phyloP scores from a whole-genome alignment of 2,329 filamentous ascomycete genomes.

The Fusarium caatingaense region DNA sequence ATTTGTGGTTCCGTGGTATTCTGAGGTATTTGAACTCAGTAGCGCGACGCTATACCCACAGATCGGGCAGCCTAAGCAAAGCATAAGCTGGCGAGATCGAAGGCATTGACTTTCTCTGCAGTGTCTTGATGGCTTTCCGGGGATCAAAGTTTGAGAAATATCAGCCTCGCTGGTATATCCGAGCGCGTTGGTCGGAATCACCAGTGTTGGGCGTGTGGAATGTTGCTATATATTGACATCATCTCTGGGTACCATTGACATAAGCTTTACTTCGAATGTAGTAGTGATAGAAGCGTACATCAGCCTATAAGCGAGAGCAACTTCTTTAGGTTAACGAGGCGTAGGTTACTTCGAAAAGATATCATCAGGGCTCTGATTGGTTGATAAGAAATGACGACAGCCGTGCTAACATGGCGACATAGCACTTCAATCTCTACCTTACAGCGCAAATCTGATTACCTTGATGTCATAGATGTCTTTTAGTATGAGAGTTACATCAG shows the following conservation, averaged over 20 bases:
- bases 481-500: background rate
- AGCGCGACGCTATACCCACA: background rate
- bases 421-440: background rate
- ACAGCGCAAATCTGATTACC: background rate
- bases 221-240: background rate
- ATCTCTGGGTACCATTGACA: background rate
- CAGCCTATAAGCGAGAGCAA: background rate
- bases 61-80: background rate
- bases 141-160: background rate
- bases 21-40: background rate
- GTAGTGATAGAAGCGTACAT: background rate
- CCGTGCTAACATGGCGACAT: slow-evolving; percentile 30
- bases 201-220: background rate
- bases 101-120: background rate
- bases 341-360: background rate
- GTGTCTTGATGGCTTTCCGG: background rate
- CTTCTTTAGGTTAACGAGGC: background rate
- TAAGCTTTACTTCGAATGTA: background rate
- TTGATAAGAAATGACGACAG: slow-evolving; percentile 15
- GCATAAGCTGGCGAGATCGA: background rate
- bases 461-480: slow-evolving; percentile 16
- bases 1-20: background rate
- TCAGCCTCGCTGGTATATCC: background rate
- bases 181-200: background rate
- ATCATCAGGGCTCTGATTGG: slow-evolving; percentile 10